phyloP scores from a whole-genome alignment of 129 eudicot genomes.

The Gnaphalium uliginosum region DNA sequence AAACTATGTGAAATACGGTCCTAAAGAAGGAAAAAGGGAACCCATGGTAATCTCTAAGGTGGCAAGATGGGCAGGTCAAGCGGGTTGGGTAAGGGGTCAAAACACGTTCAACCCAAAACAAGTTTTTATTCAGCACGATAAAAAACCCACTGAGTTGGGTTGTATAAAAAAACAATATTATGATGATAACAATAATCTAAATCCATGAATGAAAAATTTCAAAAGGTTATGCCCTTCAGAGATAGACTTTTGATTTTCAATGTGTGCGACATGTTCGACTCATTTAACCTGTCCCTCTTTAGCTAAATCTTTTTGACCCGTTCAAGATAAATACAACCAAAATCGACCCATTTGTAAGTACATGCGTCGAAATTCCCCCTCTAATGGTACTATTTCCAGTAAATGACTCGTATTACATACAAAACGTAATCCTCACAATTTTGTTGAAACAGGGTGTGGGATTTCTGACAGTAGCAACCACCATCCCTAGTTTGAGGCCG shows the following conservation, averaged over 20 bases:
- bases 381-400: neutral
- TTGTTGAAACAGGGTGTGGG: conserved; percentile 55
- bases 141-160: too few relatives aligned
- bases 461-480: conserved; percentile 61
- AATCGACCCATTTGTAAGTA: neutral
- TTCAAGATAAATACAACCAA: neutral
- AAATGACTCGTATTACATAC: neutral
- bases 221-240: neutral
- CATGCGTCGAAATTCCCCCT: conserved; percentile 1
- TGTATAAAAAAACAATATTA: too few relatives aligned
- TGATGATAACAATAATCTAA: too few relatives aligned
- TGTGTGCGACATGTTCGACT: neutral
- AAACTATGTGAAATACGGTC: neutral
- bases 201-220: neutral
- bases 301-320: neutral
- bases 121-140: too few relatives aligned
- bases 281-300: neutral
- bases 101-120: neutral
- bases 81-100: conserved; percentile 7
- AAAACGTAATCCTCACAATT: neutral
- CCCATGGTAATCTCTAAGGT: neutral
- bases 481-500: conserved; percentile 59
- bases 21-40: neutral
- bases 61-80: neutral
- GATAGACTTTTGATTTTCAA: neutral